phyloP scores from a whole-genome alignment of 441 rosid species.

The Gossypium davidsonii region DNA sequence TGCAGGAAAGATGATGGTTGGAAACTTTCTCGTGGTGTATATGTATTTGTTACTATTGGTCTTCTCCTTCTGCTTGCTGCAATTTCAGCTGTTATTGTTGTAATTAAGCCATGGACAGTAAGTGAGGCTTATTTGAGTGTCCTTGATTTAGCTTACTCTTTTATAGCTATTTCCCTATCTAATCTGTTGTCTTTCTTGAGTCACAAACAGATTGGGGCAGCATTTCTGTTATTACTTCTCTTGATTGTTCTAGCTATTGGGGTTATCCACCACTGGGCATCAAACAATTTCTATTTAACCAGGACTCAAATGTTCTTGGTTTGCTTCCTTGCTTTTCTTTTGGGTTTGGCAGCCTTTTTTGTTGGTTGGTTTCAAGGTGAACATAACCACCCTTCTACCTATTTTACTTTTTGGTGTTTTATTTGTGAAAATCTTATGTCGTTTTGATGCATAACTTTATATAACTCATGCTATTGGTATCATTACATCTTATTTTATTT shows the following conservation, averaged over 20 bases:
- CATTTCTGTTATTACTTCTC: slow-evolving; percentile 89
- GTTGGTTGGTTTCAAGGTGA: slow-evolving; percentile 93
- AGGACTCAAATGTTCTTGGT: slow-evolving; percentile 86
- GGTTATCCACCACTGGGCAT: slow-evolving; percentile 97
- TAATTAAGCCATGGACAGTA: slow-evolving; percentile 91
- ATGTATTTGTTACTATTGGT: slow-evolving; percentile 76
- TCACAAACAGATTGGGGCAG: slow-evolving; percentile 78
- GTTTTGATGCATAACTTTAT: neutral
- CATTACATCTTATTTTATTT: slow-evolving; percentile 13
- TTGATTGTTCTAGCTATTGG: slow-evolving; percentile 91
- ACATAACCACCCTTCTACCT: slow-evolving; percentile 14
- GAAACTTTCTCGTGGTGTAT: slow-evolving; percentile 91
- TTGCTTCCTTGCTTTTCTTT: slow-evolving; percentile 90
- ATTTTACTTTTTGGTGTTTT: slow-evolving; percentile 10
- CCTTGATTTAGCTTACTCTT: slow-evolving; percentile 14
- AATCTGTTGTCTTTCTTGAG: slow-evolving; percentile 26
- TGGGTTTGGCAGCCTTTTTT: slow-evolving; percentile 98
- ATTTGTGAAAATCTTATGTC: neutral
- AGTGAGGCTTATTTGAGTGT: slow-evolving; percentile 28
- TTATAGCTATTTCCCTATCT: slow-evolving; percentile 20
- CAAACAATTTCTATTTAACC: slow-evolving; percentile 97
- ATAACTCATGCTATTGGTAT: slow-evolving; percentile 7
- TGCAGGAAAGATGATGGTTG: slow-evolving; percentile 99
- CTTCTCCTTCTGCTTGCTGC: slow-evolving; percentile 97
- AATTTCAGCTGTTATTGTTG: slow-evolving; percentile 81